Base-by-base conservation (phyloP, 2,329 filamentous ascomycete genomes). In the Calonectria crousiana region DNA sequence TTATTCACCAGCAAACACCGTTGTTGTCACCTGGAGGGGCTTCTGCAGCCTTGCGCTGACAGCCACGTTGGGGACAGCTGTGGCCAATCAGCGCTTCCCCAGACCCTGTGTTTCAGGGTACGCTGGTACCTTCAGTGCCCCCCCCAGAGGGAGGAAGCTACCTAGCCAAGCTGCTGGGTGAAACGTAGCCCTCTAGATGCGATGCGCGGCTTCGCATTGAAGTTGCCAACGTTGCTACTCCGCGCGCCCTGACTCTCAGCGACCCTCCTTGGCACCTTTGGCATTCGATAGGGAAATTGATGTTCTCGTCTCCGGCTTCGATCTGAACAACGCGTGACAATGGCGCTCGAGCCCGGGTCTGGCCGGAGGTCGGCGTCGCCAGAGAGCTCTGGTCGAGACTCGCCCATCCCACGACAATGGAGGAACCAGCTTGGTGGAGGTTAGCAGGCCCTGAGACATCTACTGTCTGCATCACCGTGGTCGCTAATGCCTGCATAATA, bases 381-480 rank as follows among this genome's bases (percentile, higher is more conserved):
- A 81, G 92, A 95, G 83, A 96, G 93, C 89, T 97, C 95, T 84
- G 95, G 95, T 76, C 93, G 94, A 82, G 92, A 92, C 77, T 95
- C 94, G 83, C 95, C 94, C 77, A 92, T 92, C 51, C 90, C 91
- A 77, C 92, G 93, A 83, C 93, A 94, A 87, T 93, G 94, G 90
- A 94, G 94, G 84, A 93, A 93, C 84, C 93, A 93, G 83, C 89
- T 93, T 74, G 93, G 95, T 82, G 92, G 93, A 86, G 94, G 95
- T 97, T 90, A 83, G 91, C 66, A 67, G 62, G 51, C 71, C 28
- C 69, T 38, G 23, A 32, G 52, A 13, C 23, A 26, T 34, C 11
- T 6, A n/a, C 28, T 36, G 26, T 16, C n/a, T 32, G 28, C 20
- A 49, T 53, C 26, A 16, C 10, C 20, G 18, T 9, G 18, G 13